phyloP scores from a whole-genome alignment of 2,329 filamentous ascomycete species.

The Didymella glomerata region DNA sequence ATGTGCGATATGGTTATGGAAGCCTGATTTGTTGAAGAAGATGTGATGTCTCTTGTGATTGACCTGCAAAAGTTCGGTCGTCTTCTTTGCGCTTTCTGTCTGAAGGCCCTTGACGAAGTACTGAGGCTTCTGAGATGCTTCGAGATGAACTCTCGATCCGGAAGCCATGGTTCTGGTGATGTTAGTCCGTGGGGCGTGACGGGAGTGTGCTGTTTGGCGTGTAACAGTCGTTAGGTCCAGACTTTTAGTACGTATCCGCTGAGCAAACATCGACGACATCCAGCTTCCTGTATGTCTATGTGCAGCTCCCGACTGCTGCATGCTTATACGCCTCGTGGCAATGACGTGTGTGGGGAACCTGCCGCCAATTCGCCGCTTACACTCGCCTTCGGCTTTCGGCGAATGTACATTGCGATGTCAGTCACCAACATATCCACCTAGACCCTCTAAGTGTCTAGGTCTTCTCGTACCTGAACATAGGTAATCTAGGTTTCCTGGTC shows the following conservation, averaged over 20 bases:
- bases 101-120: constrained; percentile 59
- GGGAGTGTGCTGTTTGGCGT: neutral
- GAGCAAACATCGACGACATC: constrained; percentile 6
- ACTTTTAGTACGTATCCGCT: neutral
- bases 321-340: constrained; percentile 7
- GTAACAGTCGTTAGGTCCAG: neutral
- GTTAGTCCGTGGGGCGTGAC: neutral
- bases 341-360: constrained; percentile 17
- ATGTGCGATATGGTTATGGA: constrained; percentile 85
- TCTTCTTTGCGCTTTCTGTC: constrained; percentile 67
- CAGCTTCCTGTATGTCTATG: neutral
- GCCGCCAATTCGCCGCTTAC: constrained; percentile 2
- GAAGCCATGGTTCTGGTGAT: constrained; percentile 42
- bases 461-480: too few relatives aligned
- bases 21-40: constrained; percentile 78
- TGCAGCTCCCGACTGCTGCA: neutral
- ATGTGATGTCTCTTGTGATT: constrained; percentile 80
- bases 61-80: constrained; percentile 74
- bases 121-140: constrained; percentile 54
- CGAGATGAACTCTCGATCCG: constrained; percentile 52
- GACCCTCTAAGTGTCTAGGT: neutral
- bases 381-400: constrained; percentile 14
- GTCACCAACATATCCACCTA: neutral
- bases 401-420: constrained; percentile 4
- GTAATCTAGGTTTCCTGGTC: neutral